Percentiles rank a stretch among this genome's conserved stretches.
Conservation (phyloP, 2,329 filamentous ascomycete species). For the Colletotrichum plurivorum region DNA sequence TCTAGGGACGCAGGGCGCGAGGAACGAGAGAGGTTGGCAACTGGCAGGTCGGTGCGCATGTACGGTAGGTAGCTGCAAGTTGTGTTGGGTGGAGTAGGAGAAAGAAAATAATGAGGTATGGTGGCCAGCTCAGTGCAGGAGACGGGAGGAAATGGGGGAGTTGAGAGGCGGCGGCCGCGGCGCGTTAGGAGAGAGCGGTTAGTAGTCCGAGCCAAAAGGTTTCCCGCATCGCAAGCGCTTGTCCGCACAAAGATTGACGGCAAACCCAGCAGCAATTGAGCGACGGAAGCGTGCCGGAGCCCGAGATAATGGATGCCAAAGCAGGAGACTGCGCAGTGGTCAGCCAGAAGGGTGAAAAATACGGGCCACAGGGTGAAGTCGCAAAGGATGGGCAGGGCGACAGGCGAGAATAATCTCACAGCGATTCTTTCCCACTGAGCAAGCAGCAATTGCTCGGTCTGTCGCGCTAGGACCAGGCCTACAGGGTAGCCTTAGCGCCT, state of each 20-base stretch:
- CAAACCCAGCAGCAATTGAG: conserved; percentile 16
- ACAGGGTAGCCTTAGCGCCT: conserved; percentile 20
- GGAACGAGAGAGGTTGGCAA: conserved; percentile 15
- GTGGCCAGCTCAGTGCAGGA: not conserved
- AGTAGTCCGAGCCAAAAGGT: conserved; percentile 40
- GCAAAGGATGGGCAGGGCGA: conserved; percentile 27
- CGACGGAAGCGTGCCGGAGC: not conserved
- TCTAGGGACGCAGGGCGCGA: conserved; percentile 4
- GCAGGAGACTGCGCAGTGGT: no score
- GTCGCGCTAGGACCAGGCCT: conserved; percentile 33
- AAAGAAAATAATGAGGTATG: conserved; percentile 25
- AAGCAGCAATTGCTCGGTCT: conserved; percentile 27
- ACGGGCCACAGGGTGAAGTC: conserved; percentile 24
- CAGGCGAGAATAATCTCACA: conserved; percentile 36
- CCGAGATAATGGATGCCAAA: no score
- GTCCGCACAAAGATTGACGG: conserved; percentile 21
- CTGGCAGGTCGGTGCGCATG: conserved; percentile 30
- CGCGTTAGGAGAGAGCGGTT: conserved; percentile 36
- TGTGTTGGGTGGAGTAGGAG: conserved; percentile 37
- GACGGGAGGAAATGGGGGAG: conserved; percentile 34
- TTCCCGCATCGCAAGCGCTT: conserved; percentile 33
- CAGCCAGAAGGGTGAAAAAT: not conserved
- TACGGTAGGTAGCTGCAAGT: conserved; percentile 12
- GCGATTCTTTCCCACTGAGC: conserved; percentile 15
- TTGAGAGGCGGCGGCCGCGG: conserved; percentile 32